These are phyloP conservation scores for Aspergillus uvarum DNA, from an alignment of 2,329 filamentous ascomycete genomes.

Conservation along the genomic window DNA sequence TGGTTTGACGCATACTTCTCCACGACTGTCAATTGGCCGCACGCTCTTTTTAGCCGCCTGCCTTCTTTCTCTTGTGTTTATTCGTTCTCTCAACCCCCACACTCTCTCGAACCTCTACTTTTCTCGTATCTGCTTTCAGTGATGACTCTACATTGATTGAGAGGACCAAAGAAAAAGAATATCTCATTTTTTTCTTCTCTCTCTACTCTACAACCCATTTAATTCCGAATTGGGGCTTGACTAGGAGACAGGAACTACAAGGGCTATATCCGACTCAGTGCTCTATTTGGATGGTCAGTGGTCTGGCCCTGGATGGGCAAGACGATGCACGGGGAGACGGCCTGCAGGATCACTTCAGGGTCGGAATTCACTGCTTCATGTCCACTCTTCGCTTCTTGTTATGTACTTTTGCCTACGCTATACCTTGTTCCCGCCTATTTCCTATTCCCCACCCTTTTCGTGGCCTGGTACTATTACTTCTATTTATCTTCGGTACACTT, in stretches of 20 bases:
- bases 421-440: slow-evolving; percentile 33
- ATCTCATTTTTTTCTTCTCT: slow-evolving; percentile 19
- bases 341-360: slow-evolving; percentile 19
- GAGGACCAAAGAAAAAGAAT: slow-evolving; percentile 28
- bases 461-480: slow-evolving; percentile 21
- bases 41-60: slow-evolving; percentile 26
- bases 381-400: slow-evolving; percentile 38
- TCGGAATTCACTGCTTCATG: slow-evolving; percentile 25
- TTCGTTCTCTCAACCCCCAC: slow-evolving; percentile 25
- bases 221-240: slow-evolving; percentile 24
- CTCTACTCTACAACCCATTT: slow-evolving; percentile 19
- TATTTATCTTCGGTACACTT: slow-evolving; percentile 23
- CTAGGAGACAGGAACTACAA: slow-evolving; percentile 27
- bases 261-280: slow-evolving; percentile 15
- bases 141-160: slow-evolving; percentile 33
- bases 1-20: slow-evolving; percentile 25
- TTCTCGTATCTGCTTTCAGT: slow-evolving; percentile 33
- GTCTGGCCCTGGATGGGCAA: slow-evolving; percentile 25
- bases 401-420: slow-evolving; percentile 42
- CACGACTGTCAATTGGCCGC: slow-evolving; percentile 30
- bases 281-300: slow-evolving; percentile 19
- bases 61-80: slow-evolving; percentile 29
- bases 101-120: slow-evolving; percentile 29
- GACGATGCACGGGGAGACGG: slow-evolving; percentile 25
- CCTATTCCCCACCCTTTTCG: slow-evolving; percentile 24